A percentile compares a stretch with the other conserved stretches of the same genome.
phyloP scores from a whole-genome alignment of 192 early-diverging fungal species.

The Glomus cerebriforme region DNA sequence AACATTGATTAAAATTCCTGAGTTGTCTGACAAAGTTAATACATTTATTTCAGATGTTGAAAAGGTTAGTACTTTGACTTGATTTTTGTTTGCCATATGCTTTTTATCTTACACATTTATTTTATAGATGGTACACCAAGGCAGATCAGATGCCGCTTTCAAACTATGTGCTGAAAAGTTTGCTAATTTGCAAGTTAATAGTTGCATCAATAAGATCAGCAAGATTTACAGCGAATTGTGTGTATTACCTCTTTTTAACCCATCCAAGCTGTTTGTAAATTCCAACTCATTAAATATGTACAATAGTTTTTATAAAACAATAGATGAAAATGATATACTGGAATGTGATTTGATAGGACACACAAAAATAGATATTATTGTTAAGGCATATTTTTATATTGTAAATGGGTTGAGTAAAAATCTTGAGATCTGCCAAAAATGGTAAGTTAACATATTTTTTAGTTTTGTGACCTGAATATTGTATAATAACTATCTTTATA shows the following conservation, averaged over 20 bases:
- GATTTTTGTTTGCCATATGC: no score
- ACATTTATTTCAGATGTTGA: constrained; percentile 15
- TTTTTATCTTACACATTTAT: no score
- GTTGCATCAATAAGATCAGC: constrained; percentile 6
- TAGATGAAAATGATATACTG: constrained; percentile 16
- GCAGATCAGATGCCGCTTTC: neutral
- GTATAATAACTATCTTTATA: neutral
- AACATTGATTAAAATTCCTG: constrained; percentile 1
- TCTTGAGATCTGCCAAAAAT: constrained; percentile 26
- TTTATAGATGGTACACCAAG: constrained; percentile 21
- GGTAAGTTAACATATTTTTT: constrained; percentile 26
- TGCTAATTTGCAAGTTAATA: constrained; percentile 16
- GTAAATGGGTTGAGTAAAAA: constrained; percentile 21
- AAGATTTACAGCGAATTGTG: constrained; percentile 33
- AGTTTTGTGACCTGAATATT: constrained; percentile 3
- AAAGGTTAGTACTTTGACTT: neutral
- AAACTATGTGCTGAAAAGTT: constrained; percentile 22
- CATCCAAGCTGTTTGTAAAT: neutral
- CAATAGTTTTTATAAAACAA: constrained; percentile 17
- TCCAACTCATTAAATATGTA: neutral
- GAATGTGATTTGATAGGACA: neutral
- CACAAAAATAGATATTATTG: constrained; percentile 32
- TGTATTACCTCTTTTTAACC: constrained; percentile 11
- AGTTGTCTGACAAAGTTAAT: neutral
- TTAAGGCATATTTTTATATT: constrained; percentile 32